Base-by-base conservation (phyloP, 2,329 filamentous ascomycete species). In the Fusarium temperatum region DNA sequence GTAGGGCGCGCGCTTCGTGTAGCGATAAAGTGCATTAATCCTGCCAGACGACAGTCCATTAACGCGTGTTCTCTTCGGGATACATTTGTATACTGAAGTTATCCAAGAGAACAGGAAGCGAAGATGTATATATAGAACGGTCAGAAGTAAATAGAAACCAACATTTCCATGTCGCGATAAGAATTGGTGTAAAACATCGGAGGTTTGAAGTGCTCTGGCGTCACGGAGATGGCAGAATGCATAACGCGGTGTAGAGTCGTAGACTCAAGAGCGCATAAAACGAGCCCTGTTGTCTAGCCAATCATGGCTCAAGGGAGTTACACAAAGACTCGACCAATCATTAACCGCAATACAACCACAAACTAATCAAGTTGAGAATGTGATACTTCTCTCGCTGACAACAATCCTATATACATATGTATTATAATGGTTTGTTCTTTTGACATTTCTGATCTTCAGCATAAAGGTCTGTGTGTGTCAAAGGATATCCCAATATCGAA, bases 371-470 rank as follows among this genome's bases (percentile, higher is more conserved):
- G 32, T 39, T 20, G 20, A 35, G 9, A 51, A 20, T 12, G 13
- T 36, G 14, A 18, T 15, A 9, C 24, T 20, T 48, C 17, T 17
- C 3, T 38, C 1, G 8, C 7, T 50, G 1, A 13, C 1, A n/a
- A 50, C 32, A 8, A 32, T 32, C 5, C n/a, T 30, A 9, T 22
- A 28, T 8, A 9, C 8, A 22, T 8, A 32, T n/a, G 6, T 13
- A 50, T 30, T 32, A 32, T 4, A 50, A 50, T 28, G 5, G 15
- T 9, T 32, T 9, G n/a, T 50, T n/a, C 3, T 50, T n/a, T 5
- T 32, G 0, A 18, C 1, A 17, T 32, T 32, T 50, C 28, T 50
- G 1, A 32, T n/a, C 3, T n/a, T n/a, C 13, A 32, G 3, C 2
- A n/a, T 32, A 17, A 17, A 17, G 26, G 14, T 28, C 6, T 8